Evolutionary conservation across 352 stramenopile genomes (phyloP), one percentile per base, ranked within the genome.

Genomic region (Phytophthora hybrid): DNA sequence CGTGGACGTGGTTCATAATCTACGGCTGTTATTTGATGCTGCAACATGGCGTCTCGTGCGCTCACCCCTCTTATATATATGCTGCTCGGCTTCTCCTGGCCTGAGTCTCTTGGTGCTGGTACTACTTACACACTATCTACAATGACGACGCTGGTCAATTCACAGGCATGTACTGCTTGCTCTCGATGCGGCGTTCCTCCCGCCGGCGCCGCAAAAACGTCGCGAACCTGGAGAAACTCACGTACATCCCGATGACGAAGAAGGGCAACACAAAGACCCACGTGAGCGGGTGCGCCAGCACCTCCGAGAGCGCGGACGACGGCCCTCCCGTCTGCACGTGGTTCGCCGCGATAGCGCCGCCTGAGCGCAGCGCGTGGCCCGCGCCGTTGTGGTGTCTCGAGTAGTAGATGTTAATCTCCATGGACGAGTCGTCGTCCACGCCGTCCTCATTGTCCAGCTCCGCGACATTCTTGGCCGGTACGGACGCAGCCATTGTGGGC

Each of bases 161-260:
- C 64, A 93, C 83, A 44, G 85, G 82, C 76, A 83, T 83, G 74
- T 93, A 93, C 73, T 89, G 85, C 67, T 90, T 87, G 67, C 79
- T 79, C 60, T 88, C 84, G 67, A 93, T 85, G 39, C 85, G 79
- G 13, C 87, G 77, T 60, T 88, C 75, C 55, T 91, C 85, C n/a
- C 83, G 77, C 55, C 84, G 84, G 5, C 86, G 84, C 10, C 84
- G 83, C 21, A 89, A 9, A 55, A 87, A 90, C 31, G 78, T 80
- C 16, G 81, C 51, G 9, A 72, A 65, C 23, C 81, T 67, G 13
- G 78, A 79, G 63, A 81, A 59, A 32, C 76, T 82, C 41, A 87
- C 83, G 73, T 87, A 91, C 26, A 92, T 55, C 1, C 86, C 86
- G 60, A 93, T 72, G 52, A 66, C 82, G 62, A 91, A 87, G 69